Percentiles rank a stretch among this genome's conserved stretches.
Evolutionary conservation across 176 grass and related monocot genomes (phyloP).

Genomic region (Zea mays): Zm-B73-REFERENCE-NAM-5.0 NC_050104.1:115596501-115597000

Average conservation of each 20-base stretch:
- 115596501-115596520: background rate
- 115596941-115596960: background rate
- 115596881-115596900: background rate
- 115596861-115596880: background rate
- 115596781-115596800: background rate
- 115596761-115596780: background rate
- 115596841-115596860: background rate
- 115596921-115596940: background rate
- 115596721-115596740: background rate
- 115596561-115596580: background rate
- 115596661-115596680: background rate
- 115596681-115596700: background rate
- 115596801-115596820: background rate
- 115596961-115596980: background rate
- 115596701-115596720: too few relatives aligned
- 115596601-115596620: background rate
- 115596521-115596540: background rate
- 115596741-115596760: background rate
- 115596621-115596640: background rate
- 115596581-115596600: conserved; percentile 2
- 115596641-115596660: conserved; percentile 8
- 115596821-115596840: background rate
- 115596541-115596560: background rate
- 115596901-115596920: background rate
- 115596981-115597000: background rate